Conservation (phyloP, 2,329 filamentous ascomycete genomes). For the Davidsoniella neocaledoniae region DNA sequence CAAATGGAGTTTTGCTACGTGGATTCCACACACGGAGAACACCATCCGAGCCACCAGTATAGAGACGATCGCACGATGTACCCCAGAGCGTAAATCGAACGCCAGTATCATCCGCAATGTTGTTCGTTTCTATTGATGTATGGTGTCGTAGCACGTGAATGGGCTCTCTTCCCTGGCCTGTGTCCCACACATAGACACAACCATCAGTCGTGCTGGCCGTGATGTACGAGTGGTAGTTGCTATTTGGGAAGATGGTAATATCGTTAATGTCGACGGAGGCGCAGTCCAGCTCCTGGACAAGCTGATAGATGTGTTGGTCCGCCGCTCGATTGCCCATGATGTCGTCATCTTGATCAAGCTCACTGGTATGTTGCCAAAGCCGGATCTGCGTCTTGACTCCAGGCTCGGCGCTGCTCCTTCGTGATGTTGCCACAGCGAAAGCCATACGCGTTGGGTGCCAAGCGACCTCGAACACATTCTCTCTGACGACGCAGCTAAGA, state of each 20-base stretch:
- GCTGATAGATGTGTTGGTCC: slow-evolving; percentile 18
- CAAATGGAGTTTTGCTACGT: slow-evolving; percentile 22
- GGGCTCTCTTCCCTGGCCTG: slow-evolving; percentile 34
- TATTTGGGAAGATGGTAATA: slow-evolving; percentile 41
- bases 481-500: slow-evolving; percentile 33
- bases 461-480: slow-evolving; percentile 47
- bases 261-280: slow-evolving; percentile 45
- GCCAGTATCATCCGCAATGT: slow-evolving; percentile 40
- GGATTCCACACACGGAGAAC: slow-evolving; percentile 48
- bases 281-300: slow-evolving; percentile 41
- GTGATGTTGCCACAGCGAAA: slow-evolving; percentile 41
- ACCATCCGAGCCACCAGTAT: slow-evolving; percentile 47
- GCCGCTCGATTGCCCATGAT: neutral
- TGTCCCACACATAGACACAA: slow-evolving; percentile 47
- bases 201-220: slow-evolving; percentile 47
- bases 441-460: slow-evolving; percentile 40
- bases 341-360: neutral
- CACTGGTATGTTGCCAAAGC: slow-evolving; percentile 17
- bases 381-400: slow-evolving; percentile 39
- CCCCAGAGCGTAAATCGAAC: slow-evolving; percentile 50
- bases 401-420: slow-evolving; percentile 24
- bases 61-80: slow-evolving; percentile 36
- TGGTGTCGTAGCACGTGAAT: slow-evolving; percentile 40
- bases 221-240: slow-evolving; percentile 31
- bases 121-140: slow-evolving; percentile 25